Percentiles rank a stretch among this genome's conserved stretches.
phyloP scores from a whole-genome alignment of 805 yeast genomes.

The Kodamaea neixiangensis region DNA sequence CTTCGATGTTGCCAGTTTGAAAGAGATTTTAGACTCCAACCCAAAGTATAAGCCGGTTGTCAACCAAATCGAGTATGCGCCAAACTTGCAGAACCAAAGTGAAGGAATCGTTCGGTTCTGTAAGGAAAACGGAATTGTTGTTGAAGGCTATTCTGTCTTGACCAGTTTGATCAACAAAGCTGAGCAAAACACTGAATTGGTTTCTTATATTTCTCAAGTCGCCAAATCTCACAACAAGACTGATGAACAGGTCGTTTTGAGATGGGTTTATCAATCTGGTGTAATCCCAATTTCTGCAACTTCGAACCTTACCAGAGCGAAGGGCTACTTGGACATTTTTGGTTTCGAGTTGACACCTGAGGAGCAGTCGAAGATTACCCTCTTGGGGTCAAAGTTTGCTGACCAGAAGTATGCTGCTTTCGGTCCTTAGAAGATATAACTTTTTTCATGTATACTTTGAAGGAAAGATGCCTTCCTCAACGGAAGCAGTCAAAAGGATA shows the following conservation, averaged over 20 bases:
- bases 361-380: conserved; percentile 80
- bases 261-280: conserved; percentile 84
- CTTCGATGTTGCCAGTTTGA: conserved; percentile 65
- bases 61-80: conserved; percentile 88
- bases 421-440: too few species aligned
- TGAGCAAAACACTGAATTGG: conserved; percentile 54
- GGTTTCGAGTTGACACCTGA: conserved; percentile 50
- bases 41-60: conserved; percentile 71
- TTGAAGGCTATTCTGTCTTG: conserved; percentile 77
- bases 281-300: conserved; percentile 81
- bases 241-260: conserved; percentile 67
- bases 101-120: conserved; percentile 77
- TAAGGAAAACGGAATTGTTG: conserved; percentile 46
- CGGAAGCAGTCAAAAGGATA: too few species aligned
- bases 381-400: conserved; percentile 29
- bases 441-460: too few species aligned
- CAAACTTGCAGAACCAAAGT: conserved; percentile 75
- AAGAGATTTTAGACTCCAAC: conserved; percentile 65
- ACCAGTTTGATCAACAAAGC: conserved; percentile 78
- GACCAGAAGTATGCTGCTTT: neutral
- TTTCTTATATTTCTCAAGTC: conserved; percentile 51
- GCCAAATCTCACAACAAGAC: conserved; percentile 56
- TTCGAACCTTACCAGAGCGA: conserved; percentile 61
- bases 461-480: too few species aligned
- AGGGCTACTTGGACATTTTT: conserved; percentile 57